Conservation (phyloP, 306 rosid genomes). For the Quercus rubra region DNA sequence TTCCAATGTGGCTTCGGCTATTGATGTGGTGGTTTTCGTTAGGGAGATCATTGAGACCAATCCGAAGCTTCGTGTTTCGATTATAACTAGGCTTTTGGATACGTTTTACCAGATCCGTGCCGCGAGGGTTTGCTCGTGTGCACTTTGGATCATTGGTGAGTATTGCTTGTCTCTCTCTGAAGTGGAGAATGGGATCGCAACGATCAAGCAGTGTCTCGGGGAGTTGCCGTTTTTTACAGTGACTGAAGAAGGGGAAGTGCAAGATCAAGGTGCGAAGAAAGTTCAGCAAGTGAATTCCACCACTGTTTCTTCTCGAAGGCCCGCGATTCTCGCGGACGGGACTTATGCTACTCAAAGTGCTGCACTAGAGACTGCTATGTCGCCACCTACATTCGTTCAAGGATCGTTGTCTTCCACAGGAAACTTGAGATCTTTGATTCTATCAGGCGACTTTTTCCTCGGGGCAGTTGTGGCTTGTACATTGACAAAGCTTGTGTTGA, state of each 20-base stretch:
- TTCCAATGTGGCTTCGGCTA: constrained; percentile 82
- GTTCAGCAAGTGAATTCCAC: constrained; percentile 57
- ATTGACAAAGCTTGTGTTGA: constrained; percentile 75
- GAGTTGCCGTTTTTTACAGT: constrained; percentile 83
- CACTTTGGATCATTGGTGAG: constrained; percentile 96
- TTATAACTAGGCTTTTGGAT: constrained; percentile 83
- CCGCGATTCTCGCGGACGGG: constrained; percentile 92
- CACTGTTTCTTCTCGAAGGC: constrained; percentile 86
- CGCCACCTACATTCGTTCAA: constrained; percentile 77
- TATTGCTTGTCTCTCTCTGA: constrained; percentile 87
- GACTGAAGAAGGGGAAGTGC: constrained; percentile 76
- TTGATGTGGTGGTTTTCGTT: constrained; percentile 88
- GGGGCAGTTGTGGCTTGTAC: constrained; percentile 91
- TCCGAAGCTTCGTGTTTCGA: constrained; percentile 84
- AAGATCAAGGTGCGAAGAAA: constrained; percentile 47
- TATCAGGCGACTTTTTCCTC: constrained; percentile 90
- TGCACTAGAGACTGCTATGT: constrained; percentile 85
- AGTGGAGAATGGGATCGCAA: constrained; percentile 75
- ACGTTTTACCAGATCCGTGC: constrained; percentile 93
- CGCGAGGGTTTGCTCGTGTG: constrained; percentile 88
- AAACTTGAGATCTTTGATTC: constrained; percentile 89
- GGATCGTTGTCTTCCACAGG: constrained; percentile 75
- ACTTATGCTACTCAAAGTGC: constrained; percentile 99
- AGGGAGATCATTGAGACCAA: constrained; percentile 96
- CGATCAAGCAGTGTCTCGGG: constrained; percentile 90